Conservation (phyloP, 2,329 filamentous ascomycete genomes). For the Colletotrichum neosansevieriae region DNA sequence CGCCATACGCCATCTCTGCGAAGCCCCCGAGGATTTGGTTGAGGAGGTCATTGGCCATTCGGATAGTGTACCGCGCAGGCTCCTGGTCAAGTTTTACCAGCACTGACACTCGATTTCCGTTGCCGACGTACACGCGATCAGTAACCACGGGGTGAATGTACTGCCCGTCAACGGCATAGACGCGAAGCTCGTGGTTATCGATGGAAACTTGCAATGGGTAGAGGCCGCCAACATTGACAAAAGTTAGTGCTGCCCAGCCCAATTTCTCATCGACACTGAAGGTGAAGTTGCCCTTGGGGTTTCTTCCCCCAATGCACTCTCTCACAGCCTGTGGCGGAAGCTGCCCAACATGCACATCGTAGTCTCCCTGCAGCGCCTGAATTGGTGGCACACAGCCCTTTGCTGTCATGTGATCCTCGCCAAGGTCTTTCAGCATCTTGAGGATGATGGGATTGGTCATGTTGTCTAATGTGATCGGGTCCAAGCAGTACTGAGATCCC, state of each 20-base stretch:
- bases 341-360: background rate
- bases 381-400: slow-evolving; percentile 15
- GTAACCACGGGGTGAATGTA: slow-evolving; percentile 51
- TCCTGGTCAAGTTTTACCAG: slow-evolving; percentile 55
- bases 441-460: slow-evolving; percentile 16
- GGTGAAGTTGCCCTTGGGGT: slow-evolving; percentile 13
- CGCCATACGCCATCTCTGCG: slow-evolving; percentile 9
- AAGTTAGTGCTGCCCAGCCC: background rate
- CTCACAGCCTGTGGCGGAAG: background rate
- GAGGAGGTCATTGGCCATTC: slow-evolving; percentile 34
- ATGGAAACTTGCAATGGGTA: slow-evolving; percentile 49
- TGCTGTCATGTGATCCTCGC: slow-evolving; percentile 20
- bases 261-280: background rate
- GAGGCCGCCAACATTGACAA: slow-evolving; percentile 15
- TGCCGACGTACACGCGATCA: slow-evolving; percentile 45
- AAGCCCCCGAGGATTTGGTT: slow-evolving; percentile 19
- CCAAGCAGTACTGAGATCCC: slow-evolving; percentile 13
- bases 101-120: slow-evolving; percentile 55
- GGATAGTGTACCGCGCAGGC: slow-evolving; percentile 53
- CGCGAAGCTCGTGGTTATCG: slow-evolving; percentile 56
- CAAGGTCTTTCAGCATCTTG: slow-evolving; percentile 18
- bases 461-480: background rate
- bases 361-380: slow-evolving; percentile 20
- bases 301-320: background rate
- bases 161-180: slow-evolving; percentile 57